Evolutionary conservation across 1,284 basidiomycete genomes (phyloP), one percentile per base, ranked within the genome.

Genomic region (Mixia osmundae): DNA sequence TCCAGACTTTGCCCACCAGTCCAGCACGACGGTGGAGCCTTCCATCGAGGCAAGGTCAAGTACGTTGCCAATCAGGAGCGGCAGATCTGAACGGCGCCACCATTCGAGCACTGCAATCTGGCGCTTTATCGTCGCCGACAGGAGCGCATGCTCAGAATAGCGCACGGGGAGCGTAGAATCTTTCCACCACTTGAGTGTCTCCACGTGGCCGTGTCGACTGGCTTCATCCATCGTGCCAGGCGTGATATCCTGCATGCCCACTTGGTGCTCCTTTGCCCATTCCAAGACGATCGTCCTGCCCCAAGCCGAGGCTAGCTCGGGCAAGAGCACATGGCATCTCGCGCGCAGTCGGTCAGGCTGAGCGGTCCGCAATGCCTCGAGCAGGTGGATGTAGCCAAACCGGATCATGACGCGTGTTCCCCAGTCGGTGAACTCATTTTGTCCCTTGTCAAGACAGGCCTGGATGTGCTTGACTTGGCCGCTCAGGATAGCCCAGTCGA

Each of bases 171-270:
- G 59, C 25, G 19, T 28, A 23, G 44, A 66, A 40, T 69, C 63
- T 45, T 71, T 70, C 75, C 76, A 80, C 72, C 77, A 80, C 8
- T 68, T 65, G 25, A 82, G 65, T 3, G 78, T 68, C n/a, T 62
- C 52, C 3, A 64, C 66, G 22, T 76, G 69, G 4, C 76, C 74
- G 49, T 78, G 64, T 30, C 67, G 61, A 19, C 72, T 73, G 9
- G 76, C 76, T 27, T 51, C 50, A 24, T 49, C 52, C 38, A 49
- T 49, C 16, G 44, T 47, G 20, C 15, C 37, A 18, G 24, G 39
- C 29, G 35, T 45, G 39, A 38, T 43, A 15, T 16, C 35, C 20
- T 21, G 39, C 33, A 32, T 45, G 37, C 30, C 36, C 10, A 24
- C n/a, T n/a, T n/a, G 19, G 24, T 20, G 22, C 28, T 33, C 5